Evolutionary conservation across 306 rosid species (phyloP).

Genomic region (Rosa lucieae): DNA sequence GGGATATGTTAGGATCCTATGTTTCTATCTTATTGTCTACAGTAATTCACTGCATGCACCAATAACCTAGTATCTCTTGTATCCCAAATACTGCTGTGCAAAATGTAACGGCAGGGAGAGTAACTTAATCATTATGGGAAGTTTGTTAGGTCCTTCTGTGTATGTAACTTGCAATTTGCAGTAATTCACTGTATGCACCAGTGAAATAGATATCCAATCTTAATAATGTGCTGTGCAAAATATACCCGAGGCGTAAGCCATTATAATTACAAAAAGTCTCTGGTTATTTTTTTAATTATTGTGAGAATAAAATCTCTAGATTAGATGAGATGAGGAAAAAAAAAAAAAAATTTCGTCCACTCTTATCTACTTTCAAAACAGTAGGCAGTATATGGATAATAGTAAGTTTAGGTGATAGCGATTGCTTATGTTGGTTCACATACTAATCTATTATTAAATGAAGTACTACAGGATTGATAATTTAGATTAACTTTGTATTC

Average conservation of each 20-base stretch:
- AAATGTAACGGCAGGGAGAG: background rate
- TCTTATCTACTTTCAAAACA: background rate
- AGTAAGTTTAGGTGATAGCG: background rate
- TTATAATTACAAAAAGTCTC: background rate
- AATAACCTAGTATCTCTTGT: background rate
- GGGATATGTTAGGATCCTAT: background rate
- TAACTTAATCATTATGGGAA: slow-evolving; percentile 23
- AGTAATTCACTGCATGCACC: background rate
- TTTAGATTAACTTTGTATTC: slow-evolving; percentile 1
- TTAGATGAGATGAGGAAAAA: background rate
- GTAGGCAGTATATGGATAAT: background rate
- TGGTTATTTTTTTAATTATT: background rate
- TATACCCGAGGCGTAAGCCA: background rate
- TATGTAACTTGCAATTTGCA: background rate
- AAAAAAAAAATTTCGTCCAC: background rate
- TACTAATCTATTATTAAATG: background rate
- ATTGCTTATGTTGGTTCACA: background rate
- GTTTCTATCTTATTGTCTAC: background rate
- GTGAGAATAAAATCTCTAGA: background rate
- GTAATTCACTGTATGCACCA: background rate
- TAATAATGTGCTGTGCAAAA: background rate
- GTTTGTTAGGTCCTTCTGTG: background rate
- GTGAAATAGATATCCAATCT: background rate
- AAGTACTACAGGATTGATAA: background rate
- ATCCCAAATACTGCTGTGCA: slow-evolving; percentile 1